Percentiles rank a stretch among this genome's conserved stretches.
Evolutionary conservation across 2,329 filamentous ascomycete species (phyloP).

Genomic region (Alternaria sp.): DNA sequence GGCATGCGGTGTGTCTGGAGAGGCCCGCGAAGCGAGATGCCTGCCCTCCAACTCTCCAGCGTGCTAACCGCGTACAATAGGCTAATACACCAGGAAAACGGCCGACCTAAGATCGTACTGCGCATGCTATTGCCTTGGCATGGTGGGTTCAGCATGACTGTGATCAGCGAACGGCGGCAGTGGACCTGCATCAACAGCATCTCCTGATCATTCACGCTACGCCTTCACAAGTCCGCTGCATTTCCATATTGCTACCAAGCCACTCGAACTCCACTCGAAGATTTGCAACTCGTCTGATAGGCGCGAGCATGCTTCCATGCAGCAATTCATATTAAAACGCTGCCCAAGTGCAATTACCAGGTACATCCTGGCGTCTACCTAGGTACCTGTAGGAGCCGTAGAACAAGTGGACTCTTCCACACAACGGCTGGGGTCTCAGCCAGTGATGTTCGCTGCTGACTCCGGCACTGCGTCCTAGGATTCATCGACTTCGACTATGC

Average conservation of each 20-base stretch:
- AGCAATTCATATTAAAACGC: slow-evolving; percentile 26
- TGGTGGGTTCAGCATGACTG: slow-evolving; percentile 22
- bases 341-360: slow-evolving; percentile 30
- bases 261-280: slow-evolving; percentile 21
- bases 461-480: slow-evolving; percentile 1
- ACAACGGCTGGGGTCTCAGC: not conserved
- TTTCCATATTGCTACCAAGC: slow-evolving; percentile 37
- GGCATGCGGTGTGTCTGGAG: slow-evolving; percentile 17
- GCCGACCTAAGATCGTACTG: slow-evolving; percentile 19
- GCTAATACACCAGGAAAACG: slow-evolving; percentile 33
- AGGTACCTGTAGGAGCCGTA: slow-evolving; percentile 27
- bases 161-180: slow-evolving; percentile 27
- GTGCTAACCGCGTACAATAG: slow-evolving; percentile 33
- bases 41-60: slow-evolving; percentile 14
- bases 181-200: slow-evolving; percentile 42
- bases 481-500: not conserved
- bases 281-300: slow-evolving; percentile 23
- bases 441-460: not conserved
- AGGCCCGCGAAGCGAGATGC: slow-evolving; percentile 24
- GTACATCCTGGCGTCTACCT: slow-evolving; percentile 20
- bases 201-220: slow-evolving; percentile 28
- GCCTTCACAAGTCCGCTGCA: slow-evolving; percentile 24
- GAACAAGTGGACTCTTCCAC: slow-evolving; percentile 23
- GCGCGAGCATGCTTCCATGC: slow-evolving; percentile 27
- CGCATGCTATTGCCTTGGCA: slow-evolving; percentile 21